Base-by-base conservation (phyloP, 768 basidiomycete species). In the Leccinum boreale region DNA sequence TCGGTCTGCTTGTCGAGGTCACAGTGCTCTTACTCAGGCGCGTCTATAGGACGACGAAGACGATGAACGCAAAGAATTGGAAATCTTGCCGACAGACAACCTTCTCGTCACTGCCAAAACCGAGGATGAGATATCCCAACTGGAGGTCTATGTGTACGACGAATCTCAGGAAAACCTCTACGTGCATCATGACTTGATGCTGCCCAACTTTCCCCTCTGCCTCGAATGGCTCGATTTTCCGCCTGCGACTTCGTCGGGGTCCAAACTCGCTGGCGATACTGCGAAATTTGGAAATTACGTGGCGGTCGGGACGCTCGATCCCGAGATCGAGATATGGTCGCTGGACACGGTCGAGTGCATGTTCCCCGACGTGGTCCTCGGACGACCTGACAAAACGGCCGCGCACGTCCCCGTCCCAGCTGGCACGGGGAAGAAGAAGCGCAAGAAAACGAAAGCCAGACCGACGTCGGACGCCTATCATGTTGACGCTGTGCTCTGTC, bases 271-370 rank as follows among this genome's bases (percentile, higher is more conserved):
- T 21, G 65, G 72, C 15, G 70, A 71, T 46, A 61, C 71, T 57
- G 63, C 68, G 15, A 69, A 68, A 63, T 81, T 85, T 52, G 94
- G 94, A 6, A 96, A 89, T 70, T 98, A 91, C 73, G 87, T 99
- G 63, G 97, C 97, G 2, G 94, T 99, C 17, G 97, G 96, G 12
- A 96, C 94, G 2, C 85, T 98, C 55, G 95, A 98, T 62, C 96
- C 97, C 23, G 93, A 96, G 69, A 98, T 99, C 61, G 97, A 99
- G 74, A 96, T 99, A 65, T 99, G 95, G 93, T 95, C 94, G 15
- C 80, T 98, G 52, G 95, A 98, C 71, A 80, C 89, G 29, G 81
- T 99, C 50, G 96, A 98, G 67, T 86, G 92, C 19, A 87, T 98
- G 79, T 98, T 96, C 71, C 97, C 97, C 0, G 85, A 89, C 61